Conservation (phyloP, 2,329 filamentous ascomycete genomes). For the Xylaria sp. region DNA sequence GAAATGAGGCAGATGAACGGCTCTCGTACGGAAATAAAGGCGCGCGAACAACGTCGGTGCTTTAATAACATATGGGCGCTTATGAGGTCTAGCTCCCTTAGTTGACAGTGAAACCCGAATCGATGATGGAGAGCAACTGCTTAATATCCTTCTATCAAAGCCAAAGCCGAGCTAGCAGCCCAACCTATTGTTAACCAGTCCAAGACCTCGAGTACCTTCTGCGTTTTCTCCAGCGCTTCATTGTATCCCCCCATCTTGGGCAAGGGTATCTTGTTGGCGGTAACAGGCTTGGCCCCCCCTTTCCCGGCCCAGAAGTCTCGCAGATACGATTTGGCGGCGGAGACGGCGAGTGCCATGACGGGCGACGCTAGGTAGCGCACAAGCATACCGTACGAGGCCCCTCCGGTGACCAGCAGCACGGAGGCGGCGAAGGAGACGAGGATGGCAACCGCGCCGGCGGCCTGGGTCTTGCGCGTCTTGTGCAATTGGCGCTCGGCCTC, state of each 20-base stretch:
- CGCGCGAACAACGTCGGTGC: neutral
- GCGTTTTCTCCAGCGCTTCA: constrained; percentile 43
- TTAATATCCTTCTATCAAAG: constrained; percentile 41
- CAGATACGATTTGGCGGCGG: constrained; percentile 40
- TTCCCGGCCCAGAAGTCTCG: constrained; percentile 41
- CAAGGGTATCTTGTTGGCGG: constrained; percentile 40
- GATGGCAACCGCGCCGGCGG: constrained; percentile 54
- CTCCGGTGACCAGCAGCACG: constrained; percentile 35
- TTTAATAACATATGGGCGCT: neutral
- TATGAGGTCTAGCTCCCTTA: neutral
- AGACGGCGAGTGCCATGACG: constrained; percentile 33
- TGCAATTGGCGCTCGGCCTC: constrained; percentile 56
- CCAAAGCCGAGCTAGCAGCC: constrained; percentile 39
- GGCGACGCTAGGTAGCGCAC: constrained; percentile 38
- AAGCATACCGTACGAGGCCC: constrained; percentile 33
- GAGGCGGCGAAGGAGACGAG: constrained; percentile 39
- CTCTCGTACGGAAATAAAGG: neutral
- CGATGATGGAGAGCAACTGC: neutral
- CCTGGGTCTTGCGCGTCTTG: constrained; percentile 58
- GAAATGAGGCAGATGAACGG: neutral
- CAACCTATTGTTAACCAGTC: constrained; percentile 42
- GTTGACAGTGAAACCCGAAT: neutral
- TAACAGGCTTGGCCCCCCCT: constrained; percentile 35
- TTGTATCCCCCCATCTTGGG: constrained; percentile 46
- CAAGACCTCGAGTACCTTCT: constrained; percentile 41